Evolutionary conservation across 768 basidiomycete genomes (phyloP).

Genomic region (Tulasnella sp.): DNA sequence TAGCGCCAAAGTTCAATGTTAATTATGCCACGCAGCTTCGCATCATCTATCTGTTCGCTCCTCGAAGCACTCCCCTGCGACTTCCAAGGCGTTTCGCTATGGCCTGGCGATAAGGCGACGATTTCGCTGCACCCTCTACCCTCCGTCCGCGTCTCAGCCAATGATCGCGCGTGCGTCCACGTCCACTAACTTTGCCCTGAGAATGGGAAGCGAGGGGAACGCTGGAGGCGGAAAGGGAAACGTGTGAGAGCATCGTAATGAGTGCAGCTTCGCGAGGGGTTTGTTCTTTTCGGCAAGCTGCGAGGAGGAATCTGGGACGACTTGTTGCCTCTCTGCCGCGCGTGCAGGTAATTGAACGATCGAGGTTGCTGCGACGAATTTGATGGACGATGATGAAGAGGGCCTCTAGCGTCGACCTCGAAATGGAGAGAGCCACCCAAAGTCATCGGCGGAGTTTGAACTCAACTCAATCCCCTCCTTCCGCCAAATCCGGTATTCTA

Average conservation of each 20-base stretch:
- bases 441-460: conserved; percentile 12
- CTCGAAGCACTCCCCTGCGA: not conserved
- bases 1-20: conserved; percentile 2
- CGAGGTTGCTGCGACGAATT: not conserved
- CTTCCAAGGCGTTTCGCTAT: too few species aligned
- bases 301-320: not conserved
- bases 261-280: not conserved
- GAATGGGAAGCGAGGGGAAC: not conserved
- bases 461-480: not conserved
- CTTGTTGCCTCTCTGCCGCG: too few species aligned
- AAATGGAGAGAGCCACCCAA: not conserved
- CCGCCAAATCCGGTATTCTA: not conserved
- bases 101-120: conserved; percentile 1
- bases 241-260: not conserved
- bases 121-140: not conserved
- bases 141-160: too few species aligned
- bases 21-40: conserved; percentile 5
- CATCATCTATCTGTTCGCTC: not conserved
- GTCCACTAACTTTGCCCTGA: not conserved
- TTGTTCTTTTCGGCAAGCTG: conserved; percentile 14
- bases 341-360: not conserved
- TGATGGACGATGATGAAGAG: not conserved
- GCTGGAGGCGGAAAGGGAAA: conserved; percentile 5
- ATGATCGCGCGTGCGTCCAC: too few species aligned
- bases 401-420: not conserved